phyloP scores from a whole-genome alignment of 352 stramenopile species.

The Globisporangium acanthophoron region DNA sequence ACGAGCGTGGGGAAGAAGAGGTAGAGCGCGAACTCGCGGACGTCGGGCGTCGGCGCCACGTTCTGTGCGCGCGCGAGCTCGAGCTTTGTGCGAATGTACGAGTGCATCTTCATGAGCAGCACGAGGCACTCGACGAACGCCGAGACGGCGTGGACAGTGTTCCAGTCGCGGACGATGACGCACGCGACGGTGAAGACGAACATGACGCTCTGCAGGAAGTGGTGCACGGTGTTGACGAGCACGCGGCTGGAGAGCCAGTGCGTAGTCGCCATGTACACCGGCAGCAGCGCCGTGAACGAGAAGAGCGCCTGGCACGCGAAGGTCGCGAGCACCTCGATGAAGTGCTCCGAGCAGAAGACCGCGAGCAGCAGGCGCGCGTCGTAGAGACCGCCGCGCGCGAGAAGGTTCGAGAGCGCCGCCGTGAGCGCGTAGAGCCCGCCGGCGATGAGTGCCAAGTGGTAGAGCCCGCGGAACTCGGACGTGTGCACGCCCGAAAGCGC shows the following conservation, averaged over 20 bases:
- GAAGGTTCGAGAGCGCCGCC: conserved; percentile 49
- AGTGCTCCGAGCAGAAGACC: conserved; percentile 69
- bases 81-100: conserved; percentile 71
- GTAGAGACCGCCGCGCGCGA: conserved; percentile 38
- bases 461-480: conserved; percentile 73
- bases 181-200: conserved; percentile 64
- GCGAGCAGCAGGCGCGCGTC: conserved; percentile 52
- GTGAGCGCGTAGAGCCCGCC: conserved; percentile 59
- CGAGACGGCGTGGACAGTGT: conserved; percentile 64
- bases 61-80: conserved; percentile 39
- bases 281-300: conserved; percentile 66
- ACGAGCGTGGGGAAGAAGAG: conserved; percentile 88
- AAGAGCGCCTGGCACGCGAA: conserved; percentile 63
- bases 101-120: conserved; percentile 83
- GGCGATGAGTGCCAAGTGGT: conserved; percentile 69
- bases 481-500: conserved; percentile 58
- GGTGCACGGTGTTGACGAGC: conserved; percentile 65
- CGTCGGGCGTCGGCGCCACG: conserved; percentile 17
- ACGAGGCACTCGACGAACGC: conserved; percentile 74
- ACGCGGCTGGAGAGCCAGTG: conserved; percentile 27
- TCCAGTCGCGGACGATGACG: conserved; percentile 73
- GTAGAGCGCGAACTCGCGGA: conserved; percentile 69
- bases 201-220: conserved; percentile 63
- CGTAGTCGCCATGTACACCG: conserved; percentile 59
- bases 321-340: conserved; percentile 64